Evolutionary conservation across 2,329 filamentous ascomycete species (phyloP).

Genomic region (Fusarium tanahbumbuense): DNA sequence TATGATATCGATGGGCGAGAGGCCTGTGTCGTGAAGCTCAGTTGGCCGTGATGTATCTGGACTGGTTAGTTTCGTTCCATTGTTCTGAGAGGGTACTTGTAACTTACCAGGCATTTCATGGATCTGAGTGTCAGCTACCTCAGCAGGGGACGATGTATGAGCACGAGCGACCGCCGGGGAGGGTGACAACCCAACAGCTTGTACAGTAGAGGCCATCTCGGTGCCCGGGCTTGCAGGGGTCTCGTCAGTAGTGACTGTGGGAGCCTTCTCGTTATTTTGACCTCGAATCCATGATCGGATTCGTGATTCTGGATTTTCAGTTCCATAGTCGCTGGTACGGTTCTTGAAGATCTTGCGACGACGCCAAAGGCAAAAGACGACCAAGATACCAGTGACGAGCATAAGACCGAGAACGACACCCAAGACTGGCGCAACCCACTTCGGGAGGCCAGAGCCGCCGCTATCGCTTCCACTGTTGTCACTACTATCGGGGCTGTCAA

Average conservation of each 20-base stretch:
- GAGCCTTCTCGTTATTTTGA: slow-evolving; percentile 57
- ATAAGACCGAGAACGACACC: slow-evolving; percentile 71
- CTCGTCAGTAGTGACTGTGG: slow-evolving; percentile 60
- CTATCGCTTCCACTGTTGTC: slow-evolving; percentile 39
- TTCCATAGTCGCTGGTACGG: slow-evolving; percentile 53
- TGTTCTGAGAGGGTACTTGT: rapidly evolving
- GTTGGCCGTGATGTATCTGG: slow-evolving; percentile 57
- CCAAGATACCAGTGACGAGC: slow-evolving; percentile 62
- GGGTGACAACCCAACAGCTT: slow-evolving; percentile 16
- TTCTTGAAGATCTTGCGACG: slow-evolving; percentile 58
- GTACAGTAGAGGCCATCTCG: slow-evolving; percentile 49
- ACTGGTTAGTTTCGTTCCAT: slow-evolving; percentile 1
- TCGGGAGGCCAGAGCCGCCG: slow-evolving; percentile 58
- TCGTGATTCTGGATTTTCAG: slow-evolving; percentile 60
- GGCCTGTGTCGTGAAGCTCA: slow-evolving; percentile 60
- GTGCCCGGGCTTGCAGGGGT: slow-evolving; percentile 54
- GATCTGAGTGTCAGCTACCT: slow-evolving; percentile 59
- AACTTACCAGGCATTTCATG: slow-evolving; percentile 61
- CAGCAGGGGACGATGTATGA: slow-evolving; percentile 40
- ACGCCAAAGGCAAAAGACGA: slow-evolving; percentile 65
- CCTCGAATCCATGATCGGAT: slow-evolving; percentile 66
- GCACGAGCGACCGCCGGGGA: slow-evolving; percentile 32
- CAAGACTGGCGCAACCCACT: slow-evolving; percentile 70
- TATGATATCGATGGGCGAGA: slow-evolving; percentile 56
- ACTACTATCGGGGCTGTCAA: slow-evolving; percentile 25